Evolutionary conservation across 176 grass and related monocot species (phyloP).

Genomic region (Ensete glaucum): DNA sequence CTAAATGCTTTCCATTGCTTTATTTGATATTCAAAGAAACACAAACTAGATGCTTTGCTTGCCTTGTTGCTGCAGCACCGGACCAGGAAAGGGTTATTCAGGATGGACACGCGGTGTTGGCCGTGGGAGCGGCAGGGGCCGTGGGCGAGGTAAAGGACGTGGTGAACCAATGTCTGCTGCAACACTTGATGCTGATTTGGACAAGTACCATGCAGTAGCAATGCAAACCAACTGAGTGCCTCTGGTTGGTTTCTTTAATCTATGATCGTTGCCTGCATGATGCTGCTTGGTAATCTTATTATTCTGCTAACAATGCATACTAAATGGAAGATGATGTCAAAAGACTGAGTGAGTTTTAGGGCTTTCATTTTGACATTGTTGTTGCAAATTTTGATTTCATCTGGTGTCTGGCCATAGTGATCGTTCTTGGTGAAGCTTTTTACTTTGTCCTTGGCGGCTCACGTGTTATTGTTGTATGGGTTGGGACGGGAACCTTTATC

Average conservation of each 20-base stretch:
- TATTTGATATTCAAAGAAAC: background rate
- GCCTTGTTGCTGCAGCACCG: constrained; percentile 33
- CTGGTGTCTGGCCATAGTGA: background rate
- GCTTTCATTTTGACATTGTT: background rate
- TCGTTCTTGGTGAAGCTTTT: background rate
- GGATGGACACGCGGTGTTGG: constrained; percentile 32
- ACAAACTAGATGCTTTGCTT: too few species aligned
- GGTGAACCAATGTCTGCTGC: constrained; percentile 27
- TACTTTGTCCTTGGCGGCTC: background rate
- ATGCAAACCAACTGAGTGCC: constrained; percentile 35
- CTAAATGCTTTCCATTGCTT: too few species aligned
- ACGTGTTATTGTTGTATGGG: background rate
- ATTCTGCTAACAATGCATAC: background rate
- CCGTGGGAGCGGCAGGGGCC: constrained; percentile 11
- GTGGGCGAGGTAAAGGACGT: constrained; percentile 14
- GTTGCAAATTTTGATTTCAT: background rate
- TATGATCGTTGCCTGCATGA: background rate
- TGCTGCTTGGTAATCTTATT: background rate
- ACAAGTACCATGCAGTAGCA: constrained; percentile 36
- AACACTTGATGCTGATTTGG: constrained; percentile 46
- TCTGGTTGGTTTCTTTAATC: background rate
- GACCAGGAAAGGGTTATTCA: constrained; percentile 36
- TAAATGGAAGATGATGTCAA: background rate
- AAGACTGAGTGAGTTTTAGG: background rate
- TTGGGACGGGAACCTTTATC: background rate